Evolutionary conservation across 495 filamentous ascomycete genomes (phyloP).

Genomic region (Xylaria intraflava): DNA sequence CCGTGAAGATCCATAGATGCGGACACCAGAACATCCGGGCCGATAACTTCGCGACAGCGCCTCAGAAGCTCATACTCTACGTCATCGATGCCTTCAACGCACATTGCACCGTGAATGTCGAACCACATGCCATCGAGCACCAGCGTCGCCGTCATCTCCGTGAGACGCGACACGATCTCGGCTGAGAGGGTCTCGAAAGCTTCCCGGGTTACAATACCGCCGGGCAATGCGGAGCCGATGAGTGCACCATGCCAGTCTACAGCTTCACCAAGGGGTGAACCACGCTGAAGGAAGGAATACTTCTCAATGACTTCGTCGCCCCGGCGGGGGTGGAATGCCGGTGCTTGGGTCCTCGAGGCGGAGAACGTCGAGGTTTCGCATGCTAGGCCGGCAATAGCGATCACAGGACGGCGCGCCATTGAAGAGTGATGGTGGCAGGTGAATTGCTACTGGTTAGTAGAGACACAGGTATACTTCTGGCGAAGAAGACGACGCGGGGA

Average conservation of each 20-base stretch:
- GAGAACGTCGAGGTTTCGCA: slow-evolving; percentile 53
- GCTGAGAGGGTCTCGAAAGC: slow-evolving; percentile 43
- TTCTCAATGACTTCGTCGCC: slow-evolving; percentile 41
- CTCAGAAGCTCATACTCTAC: slow-evolving; percentile 45
- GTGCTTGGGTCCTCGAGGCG: slow-evolving; percentile 43
- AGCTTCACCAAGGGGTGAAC: slow-evolving; percentile 34
- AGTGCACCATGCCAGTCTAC: slow-evolving; percentile 47
- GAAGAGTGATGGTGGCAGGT: too few relatives aligned
- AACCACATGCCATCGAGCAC: slow-evolving; percentile 49
- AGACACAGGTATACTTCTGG: too few relatives aligned
- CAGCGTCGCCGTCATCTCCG: slow-evolving; percentile 24
- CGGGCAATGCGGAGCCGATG: slow-evolving; percentile 50
- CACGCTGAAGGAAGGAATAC: slow-evolving; percentile 41
- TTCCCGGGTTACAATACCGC: slow-evolving; percentile 42
- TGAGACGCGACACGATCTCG: slow-evolving; percentile 44
- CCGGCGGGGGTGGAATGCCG: slow-evolving; percentile 48
- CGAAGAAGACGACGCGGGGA: too few relatives aligned
- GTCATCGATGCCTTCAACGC: slow-evolving; percentile 47
- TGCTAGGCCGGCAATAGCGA: slow-evolving; percentile 50
- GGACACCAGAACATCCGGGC: slow-evolving; percentile 45
- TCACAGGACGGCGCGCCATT: slow-evolving; percentile 35
- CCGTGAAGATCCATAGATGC: slow-evolving; percentile 55
- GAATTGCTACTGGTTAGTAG: too few relatives aligned
- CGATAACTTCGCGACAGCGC: slow-evolving; percentile 42
- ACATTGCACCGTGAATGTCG: slow-evolving; percentile 56